Conservation (phyloP, 225 moss, liverwort and hornwort genomes). For the Physcomitrium patens region DNA sequence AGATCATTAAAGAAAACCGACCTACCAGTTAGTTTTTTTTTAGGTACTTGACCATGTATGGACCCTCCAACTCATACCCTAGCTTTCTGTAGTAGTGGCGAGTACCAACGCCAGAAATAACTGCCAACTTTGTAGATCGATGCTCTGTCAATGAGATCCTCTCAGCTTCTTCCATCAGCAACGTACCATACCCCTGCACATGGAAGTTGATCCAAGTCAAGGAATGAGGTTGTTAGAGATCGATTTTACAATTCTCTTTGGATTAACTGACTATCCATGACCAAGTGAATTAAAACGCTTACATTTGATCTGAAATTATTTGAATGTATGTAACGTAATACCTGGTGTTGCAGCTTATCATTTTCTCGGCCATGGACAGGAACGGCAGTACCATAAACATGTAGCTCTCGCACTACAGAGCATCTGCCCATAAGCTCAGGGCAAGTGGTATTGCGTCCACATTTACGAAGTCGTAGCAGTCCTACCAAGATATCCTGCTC, state of each 20-base stretch:
- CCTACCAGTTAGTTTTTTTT: slow-evolving; percentile 35
- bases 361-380: slow-evolving; percentile 94
- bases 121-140: slow-evolving; percentile 82
- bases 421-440: slow-evolving; percentile 90
- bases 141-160: slow-evolving; percentile 82
- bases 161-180: slow-evolving; percentile 99
- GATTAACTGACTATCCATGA: neutral
- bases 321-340: slow-evolving; percentile 7
- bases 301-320: neutral
- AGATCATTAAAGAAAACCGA: neutral
- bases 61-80: slow-evolving; percentile 97
- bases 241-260: neutral
- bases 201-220: slow-evolving; percentile 8
- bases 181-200: slow-evolving; percentile 88
- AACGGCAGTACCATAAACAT: slow-evolving; percentile 98
- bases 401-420: slow-evolving; percentile 97
- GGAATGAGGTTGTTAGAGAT: neutral
- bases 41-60: slow-evolving; percentile 95
- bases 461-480: slow-evolving; percentile 87
- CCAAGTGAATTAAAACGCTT: neutral
- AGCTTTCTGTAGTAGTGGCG: slow-evolving; percentile 98
- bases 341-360: slow-evolving; percentile 99
- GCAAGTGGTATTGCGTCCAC: slow-evolving; percentile 84
- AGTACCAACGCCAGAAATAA: slow-evolving; percentile 96
- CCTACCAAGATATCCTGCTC: slow-evolving; percentile 95